phyloP scores from a whole-genome alignment of 148 eudicot species.

The Rhododendron williamsianum region DNA sequence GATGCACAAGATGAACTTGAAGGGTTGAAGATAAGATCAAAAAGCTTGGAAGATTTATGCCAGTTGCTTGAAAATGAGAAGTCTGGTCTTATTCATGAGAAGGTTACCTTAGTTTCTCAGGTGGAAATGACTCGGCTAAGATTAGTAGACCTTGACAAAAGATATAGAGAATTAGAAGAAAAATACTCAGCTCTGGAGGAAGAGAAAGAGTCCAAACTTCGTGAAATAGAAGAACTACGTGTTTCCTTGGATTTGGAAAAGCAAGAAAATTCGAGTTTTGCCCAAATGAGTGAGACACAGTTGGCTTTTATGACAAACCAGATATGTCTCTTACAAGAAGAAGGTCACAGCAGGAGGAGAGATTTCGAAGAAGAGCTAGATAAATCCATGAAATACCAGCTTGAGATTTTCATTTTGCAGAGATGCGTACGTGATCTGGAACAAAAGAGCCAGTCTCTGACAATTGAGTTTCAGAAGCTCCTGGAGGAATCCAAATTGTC shows the following conservation, averaged over 20 bases:
- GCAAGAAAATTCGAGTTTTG: constrained; percentile 47
- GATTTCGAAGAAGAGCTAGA: constrained; percentile 67
- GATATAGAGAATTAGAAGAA: constrained; percentile 51
- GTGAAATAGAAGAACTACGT: constrained; percentile 48
- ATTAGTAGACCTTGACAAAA: constrained; percentile 53
- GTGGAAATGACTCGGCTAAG: constrained; percentile 41
- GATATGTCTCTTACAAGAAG: constrained; percentile 45
- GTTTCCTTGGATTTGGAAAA: constrained; percentile 49
- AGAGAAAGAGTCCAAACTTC: constrained; percentile 46
- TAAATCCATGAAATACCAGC: constrained; percentile 53
- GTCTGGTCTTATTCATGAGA: constrained; percentile 47
- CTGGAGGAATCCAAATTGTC: constrained; percentile 57
- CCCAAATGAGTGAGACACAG: constrained; percentile 29
- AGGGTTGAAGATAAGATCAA: constrained; percentile 55
- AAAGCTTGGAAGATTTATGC: constrained; percentile 65
- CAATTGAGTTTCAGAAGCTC: constrained; percentile 51
- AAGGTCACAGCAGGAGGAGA: constrained; percentile 35
- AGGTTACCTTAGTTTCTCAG: constrained; percentile 42
- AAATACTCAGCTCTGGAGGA: constrained; percentile 45
- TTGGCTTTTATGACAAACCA: constrained; percentile 46
- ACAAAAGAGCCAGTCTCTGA: constrained; percentile 45
- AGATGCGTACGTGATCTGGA: constrained; percentile 54
- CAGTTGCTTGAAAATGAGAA: constrained; percentile 62
- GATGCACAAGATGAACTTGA: constrained; percentile 74
- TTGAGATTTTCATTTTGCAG: constrained; percentile 65